A percentile compares a stretch with the other conserved stretches of the same genome.
Evolutionary conservation across 2,329 filamentous ascomycete species (phyloP).

Genomic region (Penicillium sp.): DNA sequence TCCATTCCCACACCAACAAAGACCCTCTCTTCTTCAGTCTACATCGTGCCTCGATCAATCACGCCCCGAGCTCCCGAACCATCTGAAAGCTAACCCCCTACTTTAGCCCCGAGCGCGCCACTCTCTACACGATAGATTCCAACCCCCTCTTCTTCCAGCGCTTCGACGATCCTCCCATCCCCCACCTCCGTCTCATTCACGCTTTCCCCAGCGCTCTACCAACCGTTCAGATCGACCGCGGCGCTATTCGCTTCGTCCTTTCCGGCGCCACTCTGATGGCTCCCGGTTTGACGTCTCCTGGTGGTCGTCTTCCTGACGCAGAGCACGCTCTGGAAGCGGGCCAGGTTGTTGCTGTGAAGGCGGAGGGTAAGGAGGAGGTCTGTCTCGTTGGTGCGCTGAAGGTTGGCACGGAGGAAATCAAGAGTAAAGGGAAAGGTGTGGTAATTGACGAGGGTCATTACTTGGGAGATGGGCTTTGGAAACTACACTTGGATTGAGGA

Average conservation of each 20-base stretch:
- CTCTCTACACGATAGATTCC: slow-evolving; percentile 75
- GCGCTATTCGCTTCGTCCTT: slow-evolving; percentile 93
- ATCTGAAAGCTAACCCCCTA: not conserved
- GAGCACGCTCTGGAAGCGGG: slow-evolving; percentile 66
- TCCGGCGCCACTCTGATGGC: slow-evolving; percentile 94
- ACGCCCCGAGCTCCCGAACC: not conserved
- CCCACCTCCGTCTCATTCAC: slow-evolving; percentile 85
- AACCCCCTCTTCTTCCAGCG: slow-evolving; percentile 89
- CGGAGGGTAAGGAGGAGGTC: slow-evolving; percentile 88
- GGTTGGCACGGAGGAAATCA: slow-evolving; percentile 83
- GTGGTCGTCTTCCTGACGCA: slow-evolving; percentile 66
- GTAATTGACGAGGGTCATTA: slow-evolving; percentile 93
- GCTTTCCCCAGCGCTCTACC: slow-evolving; percentile 80
- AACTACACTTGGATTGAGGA: slow-evolving; percentile 51
- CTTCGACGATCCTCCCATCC: slow-evolving; percentile 68
- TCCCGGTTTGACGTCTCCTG: slow-evolving; percentile 77
- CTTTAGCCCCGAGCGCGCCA: slow-evolving; percentile 69
- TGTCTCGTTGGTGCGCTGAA: slow-evolving; percentile 82
- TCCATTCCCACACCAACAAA: not conserved
- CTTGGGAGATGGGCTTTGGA: slow-evolving; percentile 91
- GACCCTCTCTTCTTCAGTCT: not conserved
- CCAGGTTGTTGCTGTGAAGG: slow-evolving; percentile 78
- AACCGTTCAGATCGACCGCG: slow-evolving; percentile 82
- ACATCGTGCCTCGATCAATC: not conserved
- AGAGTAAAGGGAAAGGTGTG: slow-evolving; percentile 87